Evolutionary conservation across 768 basidiomycete species (phyloP).

Genomic region (Pisolithus tinctorius): DNA sequence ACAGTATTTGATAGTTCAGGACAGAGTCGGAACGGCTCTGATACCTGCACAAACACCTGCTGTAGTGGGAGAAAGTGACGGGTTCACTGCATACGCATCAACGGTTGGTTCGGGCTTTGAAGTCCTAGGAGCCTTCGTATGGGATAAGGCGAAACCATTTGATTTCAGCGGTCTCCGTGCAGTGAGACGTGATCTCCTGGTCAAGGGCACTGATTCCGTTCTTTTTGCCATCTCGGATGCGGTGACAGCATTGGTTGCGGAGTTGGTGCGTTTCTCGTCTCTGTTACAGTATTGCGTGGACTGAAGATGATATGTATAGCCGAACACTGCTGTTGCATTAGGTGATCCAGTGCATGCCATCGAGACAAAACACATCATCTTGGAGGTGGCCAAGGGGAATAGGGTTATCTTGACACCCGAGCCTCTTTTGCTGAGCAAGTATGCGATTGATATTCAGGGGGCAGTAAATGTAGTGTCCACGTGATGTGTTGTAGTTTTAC

Average conservation of each 20-base stretch:
- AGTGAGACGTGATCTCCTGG: neutral
- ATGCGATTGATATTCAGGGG: neutral
- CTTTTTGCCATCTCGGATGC: neutral
- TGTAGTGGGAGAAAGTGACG: neutral
- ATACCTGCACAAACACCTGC: neutral
- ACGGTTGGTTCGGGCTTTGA: neutral
- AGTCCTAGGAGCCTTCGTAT: neutral
- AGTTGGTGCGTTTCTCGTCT: neutral
- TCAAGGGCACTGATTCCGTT: neutral
- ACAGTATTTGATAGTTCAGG: neutral
- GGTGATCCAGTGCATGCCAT: neutral
- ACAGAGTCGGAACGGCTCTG: neutral
- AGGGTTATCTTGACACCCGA: neutral
- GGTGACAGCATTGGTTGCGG: neutral
- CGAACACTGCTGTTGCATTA: neutral
- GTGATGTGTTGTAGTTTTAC: neutral
- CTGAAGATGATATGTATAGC: neutral
- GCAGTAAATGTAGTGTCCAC: neutral
- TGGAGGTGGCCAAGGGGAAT: neutral
- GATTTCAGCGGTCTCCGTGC: neutral
- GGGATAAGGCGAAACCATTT: neutral
- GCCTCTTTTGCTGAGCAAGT: neutral
- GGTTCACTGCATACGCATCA: neutral
- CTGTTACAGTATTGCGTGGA: neutral
- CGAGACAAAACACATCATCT: neutral